phyloP scores from a whole-genome alignment of 2,329 filamentous ascomycete genomes.

The Aspergillus sp. region DNA sequence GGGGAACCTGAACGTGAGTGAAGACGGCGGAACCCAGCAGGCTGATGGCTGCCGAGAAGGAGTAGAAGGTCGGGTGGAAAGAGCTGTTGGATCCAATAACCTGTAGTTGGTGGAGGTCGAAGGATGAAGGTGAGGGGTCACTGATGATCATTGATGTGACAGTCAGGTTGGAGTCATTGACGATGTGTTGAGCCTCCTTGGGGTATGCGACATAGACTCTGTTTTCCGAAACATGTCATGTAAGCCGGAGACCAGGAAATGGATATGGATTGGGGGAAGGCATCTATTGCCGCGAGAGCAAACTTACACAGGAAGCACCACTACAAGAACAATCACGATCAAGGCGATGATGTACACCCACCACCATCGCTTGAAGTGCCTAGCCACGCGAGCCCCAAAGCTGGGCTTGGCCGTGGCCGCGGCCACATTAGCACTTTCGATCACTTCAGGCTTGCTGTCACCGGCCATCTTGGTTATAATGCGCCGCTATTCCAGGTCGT shows the following conservation, averaged over 20 bases:
- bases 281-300: neutral
- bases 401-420: constrained; percentile 22
- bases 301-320: constrained; percentile 60
- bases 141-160: constrained; percentile 55
- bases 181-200: constrained; percentile 57
- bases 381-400: constrained; percentile 29
- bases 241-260: neutral
- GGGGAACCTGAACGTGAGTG: constrained; percentile 49
- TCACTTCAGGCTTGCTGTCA: constrained; percentile 26
- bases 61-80: constrained; percentile 57
- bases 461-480: constrained; percentile 11
- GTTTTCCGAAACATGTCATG: neutral
- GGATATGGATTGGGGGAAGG: neutral
- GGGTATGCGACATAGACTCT: constrained; percentile 63
- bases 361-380: constrained; percentile 53
- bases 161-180: constrained; percentile 55
- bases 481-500: neutral
- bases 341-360: constrained; percentile 57
- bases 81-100: constrained; percentile 51
- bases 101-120: constrained; percentile 53
- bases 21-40: constrained; percentile 49
- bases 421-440: constrained; percentile 19
- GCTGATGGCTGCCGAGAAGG: constrained; percentile 56
- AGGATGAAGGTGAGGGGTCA: constrained; percentile 51
- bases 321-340: constrained; percentile 53